Evolutionary conservation across 1,284 basidiomycete species (phyloP).

Genomic region (Meripilus lineatus): DNA sequence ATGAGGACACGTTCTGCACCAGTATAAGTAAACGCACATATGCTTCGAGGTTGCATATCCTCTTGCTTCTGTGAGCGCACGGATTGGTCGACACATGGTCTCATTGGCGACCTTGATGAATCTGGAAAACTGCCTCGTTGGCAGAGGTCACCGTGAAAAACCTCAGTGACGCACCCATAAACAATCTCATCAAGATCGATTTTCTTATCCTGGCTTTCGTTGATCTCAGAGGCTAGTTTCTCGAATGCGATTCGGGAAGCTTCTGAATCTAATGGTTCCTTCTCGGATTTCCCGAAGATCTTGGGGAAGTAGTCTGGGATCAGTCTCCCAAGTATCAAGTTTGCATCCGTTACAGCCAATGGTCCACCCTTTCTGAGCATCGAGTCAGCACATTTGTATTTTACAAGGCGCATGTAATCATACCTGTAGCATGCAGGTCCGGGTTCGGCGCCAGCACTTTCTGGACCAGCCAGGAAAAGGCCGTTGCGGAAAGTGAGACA

Average conservation of each 20-base stretch:
- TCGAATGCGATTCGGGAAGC: constrained; percentile 66
- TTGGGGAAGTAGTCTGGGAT: constrained; percentile 81
- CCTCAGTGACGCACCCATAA: constrained; percentile 55
- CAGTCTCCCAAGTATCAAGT: constrained; percentile 80
- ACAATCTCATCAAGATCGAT: constrained; percentile 83
- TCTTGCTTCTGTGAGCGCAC: constrained; percentile 86
- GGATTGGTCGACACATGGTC: constrained; percentile 91
- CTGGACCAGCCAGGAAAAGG: constrained; percentile 78
- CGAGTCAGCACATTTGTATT: not conserved
- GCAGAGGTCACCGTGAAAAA: too few relatives aligned
- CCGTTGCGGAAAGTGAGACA: constrained; percentile 80
- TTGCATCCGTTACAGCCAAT: constrained; percentile 84
- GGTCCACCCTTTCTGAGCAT: constrained; percentile 73
- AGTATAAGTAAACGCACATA: constrained; percentile 41
- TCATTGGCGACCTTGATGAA: constrained; percentile 94
- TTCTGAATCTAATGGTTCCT: constrained; percentile 73
- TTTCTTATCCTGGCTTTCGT: constrained; percentile 49
- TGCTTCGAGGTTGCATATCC: constrained; percentile 85
- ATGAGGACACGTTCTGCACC: not conserved
- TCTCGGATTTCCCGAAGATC: constrained; percentile 85
- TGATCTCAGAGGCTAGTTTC: constrained; percentile 63
- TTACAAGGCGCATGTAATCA: constrained; percentile 13
- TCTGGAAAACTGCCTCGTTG: too few relatives aligned
- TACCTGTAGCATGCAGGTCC: constrained; percentile 80
- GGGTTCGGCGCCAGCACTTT: constrained; percentile 82